Percentiles rank a stretch among this genome's conserved stretches.
These are phyloP conservation scores for Flaveria trinervia DNA, from an alignment of 129 eudicot species.

Conservation along the genomic window DNA sequence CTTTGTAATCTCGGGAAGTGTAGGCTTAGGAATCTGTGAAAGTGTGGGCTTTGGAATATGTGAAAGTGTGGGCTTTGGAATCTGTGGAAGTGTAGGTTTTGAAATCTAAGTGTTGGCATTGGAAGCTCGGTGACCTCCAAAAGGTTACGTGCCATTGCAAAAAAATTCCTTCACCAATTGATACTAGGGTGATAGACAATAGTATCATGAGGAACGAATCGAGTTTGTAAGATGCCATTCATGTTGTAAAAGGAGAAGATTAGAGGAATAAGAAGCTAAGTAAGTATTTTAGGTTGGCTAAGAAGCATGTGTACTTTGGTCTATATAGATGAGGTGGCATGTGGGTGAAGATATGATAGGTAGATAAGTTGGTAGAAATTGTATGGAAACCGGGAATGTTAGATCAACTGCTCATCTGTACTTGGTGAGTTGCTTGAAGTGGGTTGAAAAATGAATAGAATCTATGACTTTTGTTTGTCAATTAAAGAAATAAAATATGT, in stretches of 20 bases:
- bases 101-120: too few relatives aligned
- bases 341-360: too few relatives aligned
- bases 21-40: slow-evolving; percentile 18
- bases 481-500: too few relatives aligned
- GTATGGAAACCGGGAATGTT: background rate
- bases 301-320: too few relatives aligned
- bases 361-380: slow-evolving; percentile 1
- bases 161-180: background rate
- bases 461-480: too few relatives aligned
- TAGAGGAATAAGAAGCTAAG: background rate
- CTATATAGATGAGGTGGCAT: background rate
- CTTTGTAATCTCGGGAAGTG: background rate
- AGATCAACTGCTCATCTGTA: slow-evolving; percentile 12
- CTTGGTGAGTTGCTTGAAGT: too few relatives aligned
- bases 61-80: too few relatives aligned
- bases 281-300: background rate
- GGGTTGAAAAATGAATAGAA: too few relatives aligned
- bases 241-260: background rate
- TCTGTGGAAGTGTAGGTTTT: too few relatives aligned
- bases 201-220: slow-evolving; percentile 14
- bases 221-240: slow-evolving; percentile 20
- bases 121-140: slow-evolving; percentile 26
- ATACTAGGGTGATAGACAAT: slow-evolving; percentile 19
- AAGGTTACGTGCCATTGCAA: slow-evolving; percentile 24
- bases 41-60: background rate